Evolutionary conservation across 176 grass and related monocot genomes (phyloP).

Genomic region (Juncus inflexus): DNA sequence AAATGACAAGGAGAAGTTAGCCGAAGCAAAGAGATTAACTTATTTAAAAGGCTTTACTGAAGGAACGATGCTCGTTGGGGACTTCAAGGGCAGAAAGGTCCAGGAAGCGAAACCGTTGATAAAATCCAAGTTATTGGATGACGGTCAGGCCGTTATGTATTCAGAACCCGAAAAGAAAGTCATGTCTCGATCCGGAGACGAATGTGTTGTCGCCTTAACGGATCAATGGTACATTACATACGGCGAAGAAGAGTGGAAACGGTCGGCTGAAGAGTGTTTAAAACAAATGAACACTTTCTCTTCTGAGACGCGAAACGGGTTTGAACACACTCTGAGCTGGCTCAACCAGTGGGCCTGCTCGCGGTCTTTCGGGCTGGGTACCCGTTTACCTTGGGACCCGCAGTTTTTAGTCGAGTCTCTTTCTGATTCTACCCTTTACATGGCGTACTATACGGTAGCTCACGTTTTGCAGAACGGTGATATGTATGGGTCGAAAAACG

Average conservation of each 20-base stretch:
- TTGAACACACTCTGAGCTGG: conserved; percentile 72
- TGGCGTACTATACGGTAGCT: conserved; percentile 69
- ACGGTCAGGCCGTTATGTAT: conserved; percentile 47
- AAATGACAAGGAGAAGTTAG: conserved; percentile 74
- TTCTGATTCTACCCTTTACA: conserved; percentile 81
- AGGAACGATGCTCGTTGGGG: conserved; percentile 67
- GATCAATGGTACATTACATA: conserved; percentile 85
- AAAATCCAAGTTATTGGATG: conserved; percentile 53
- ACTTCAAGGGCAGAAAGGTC: conserved; percentile 56
- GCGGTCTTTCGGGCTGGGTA: conserved; percentile 76
- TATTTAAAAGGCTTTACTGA: conserved; percentile 78
- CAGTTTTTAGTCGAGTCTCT: conserved; percentile 79
- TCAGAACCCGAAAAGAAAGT: conserved; percentile 73
- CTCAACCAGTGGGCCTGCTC: conserved; percentile 79
- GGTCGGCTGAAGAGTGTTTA: conserved; percentile 51
- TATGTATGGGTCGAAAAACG: conserved; percentile 54
- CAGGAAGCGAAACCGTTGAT: conserved; percentile 74
- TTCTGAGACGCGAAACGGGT: conserved; percentile 48
- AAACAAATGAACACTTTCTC: conserved; percentile 57
- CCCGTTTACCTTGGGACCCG: conserved; percentile 65
- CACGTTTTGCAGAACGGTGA: conserved; percentile 60
- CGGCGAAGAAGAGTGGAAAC: conserved; percentile 75
- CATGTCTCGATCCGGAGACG: conserved; percentile 76
- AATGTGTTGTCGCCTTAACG: conserved; percentile 76
- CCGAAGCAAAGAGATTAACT: conserved; percentile 63